Evolutionary conservation across 495 filamentous ascomycete species (phyloP), one percentile per base, ranked within the genome.

Genomic region (Staphylotrichum longicolle): DNA sequence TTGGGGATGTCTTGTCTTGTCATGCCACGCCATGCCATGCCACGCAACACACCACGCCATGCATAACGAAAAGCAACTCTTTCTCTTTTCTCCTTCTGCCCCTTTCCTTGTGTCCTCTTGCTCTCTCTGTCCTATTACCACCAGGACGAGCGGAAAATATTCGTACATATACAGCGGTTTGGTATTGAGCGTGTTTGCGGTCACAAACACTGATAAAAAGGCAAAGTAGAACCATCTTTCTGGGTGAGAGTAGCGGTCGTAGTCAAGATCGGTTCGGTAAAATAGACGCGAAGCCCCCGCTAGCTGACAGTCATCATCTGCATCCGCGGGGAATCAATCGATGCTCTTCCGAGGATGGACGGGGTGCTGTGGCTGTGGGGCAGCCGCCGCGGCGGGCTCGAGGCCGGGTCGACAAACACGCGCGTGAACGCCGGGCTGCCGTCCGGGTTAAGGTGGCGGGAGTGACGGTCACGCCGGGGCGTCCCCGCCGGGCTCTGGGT

Each of bases 261-360:
- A 10, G 10, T 39, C 37, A 39, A 10, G 37, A 10, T 10, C 6
- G 37, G 37, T 6, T 7, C 37, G 37, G 37, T 39, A 39, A 39
- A 6, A 39, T 39, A 7, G 2, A 1, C 5, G 5, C 37, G 6
- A 6, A 39, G 10, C 37, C 37, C 37, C 5, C 37, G 2, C 37
- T 74, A 88, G 64, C 78, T 82, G 44, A 87, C 84, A 42, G 83
- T 87, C 85, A 88, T 86, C 78, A 88, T 80, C 70, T 88, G 85
- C 83, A 88, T 85, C 63, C 84, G 78, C 54, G 77, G 82, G 64
- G 76, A 68, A 40, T 80, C 73, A 42, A 81, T 77, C 57, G 80
- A 80, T n/a, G 74, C 73, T 41, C 68, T 63, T 66, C 76, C 78
- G 34, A 83, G 66, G 32, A 79, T 73, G 20, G 82, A 75, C 64